Evolutionary conservation across 2,329 filamentous ascomycete species (phyloP).

Genomic region (Trichoderma lentiforme): DNA sequence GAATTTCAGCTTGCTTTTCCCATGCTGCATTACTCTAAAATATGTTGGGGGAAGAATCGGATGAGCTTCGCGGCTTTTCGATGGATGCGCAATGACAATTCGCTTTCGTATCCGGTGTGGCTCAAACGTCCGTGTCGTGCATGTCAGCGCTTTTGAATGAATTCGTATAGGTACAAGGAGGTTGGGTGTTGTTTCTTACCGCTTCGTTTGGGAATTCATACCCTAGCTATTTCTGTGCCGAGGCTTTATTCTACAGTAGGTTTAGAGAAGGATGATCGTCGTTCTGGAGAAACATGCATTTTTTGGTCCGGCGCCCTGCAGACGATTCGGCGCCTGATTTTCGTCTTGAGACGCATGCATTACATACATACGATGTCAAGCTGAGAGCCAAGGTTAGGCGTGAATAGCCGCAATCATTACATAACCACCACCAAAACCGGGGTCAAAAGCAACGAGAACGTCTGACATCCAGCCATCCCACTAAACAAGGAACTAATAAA

Average conservation of each 20-base stretch:
- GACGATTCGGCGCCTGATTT: not conserved
- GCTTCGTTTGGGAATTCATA: not conserved
- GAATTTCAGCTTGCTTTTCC: not conserved
- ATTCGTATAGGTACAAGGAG: not conserved
- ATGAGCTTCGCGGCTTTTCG: not conserved
- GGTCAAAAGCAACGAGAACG: not conserved
- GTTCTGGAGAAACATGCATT: not conserved
- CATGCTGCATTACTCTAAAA: not conserved
- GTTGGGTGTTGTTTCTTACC: not conserved
- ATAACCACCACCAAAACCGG: not conserved
- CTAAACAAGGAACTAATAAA: not conserved
- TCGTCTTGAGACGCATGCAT: constrained; percentile 5
- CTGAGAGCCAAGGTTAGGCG: not conserved
- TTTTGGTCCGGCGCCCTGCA: not conserved
- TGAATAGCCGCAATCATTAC: not conserved
- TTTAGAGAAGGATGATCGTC: not conserved
- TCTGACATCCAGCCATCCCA: not conserved
- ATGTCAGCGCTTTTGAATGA: not conserved
- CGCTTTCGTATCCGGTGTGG: not conserved
- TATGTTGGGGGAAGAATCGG: not conserved
- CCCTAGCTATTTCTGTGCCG: not conserved
- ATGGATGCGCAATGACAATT: not conserved
- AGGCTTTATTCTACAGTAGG: not conserved
- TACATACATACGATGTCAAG: not conserved
- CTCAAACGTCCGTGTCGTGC: not conserved